Evolutionary conservation across 2,329 filamentous ascomycete genomes (phyloP), one percentile per base, ranked within the genome.

Genomic region (Zymoseptoria crescenta): DNA sequence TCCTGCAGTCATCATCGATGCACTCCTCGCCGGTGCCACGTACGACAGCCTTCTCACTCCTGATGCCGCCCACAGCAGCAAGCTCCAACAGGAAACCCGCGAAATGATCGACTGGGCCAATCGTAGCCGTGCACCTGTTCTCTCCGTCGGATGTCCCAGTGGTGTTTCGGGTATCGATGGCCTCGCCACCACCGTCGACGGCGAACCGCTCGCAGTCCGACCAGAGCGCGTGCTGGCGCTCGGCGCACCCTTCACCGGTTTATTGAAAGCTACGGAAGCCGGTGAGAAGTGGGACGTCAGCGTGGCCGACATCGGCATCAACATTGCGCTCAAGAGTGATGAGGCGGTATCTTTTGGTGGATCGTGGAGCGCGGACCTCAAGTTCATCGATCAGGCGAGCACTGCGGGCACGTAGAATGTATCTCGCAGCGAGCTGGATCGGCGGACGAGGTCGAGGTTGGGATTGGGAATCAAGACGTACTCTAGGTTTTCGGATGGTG

Each of bases 21-120:
- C 91, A 1, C 78, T 97, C 10, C 83, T 99, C 4, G 91, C 91
- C 3, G 91, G 94, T 51, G 85, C 91, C 58, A 87, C 89, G 2
- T 96, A 96, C 69, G 91, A 96, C 65, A 91, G 95, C 67, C 80
- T 97, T 28, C 84, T 90, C 41, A 88, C 61, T 3, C 60, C 68
- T 2, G 68, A 69, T 52, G 62, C 65, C 3, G 64, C 65, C 9
- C 62, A 67, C 52, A 67, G 64, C 50, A 61, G 65, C 1, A 87
- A 88, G 16, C 89, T 96, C 65, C 90, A 95, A 71, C 86, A 87
- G 3, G 88, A 87, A 0, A 89, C 91, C 0, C 92, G 95, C 69
- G 88, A 95, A 70, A 83, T 96, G 69, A 94, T 96, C 69, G 88
- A 91, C 63, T 97, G 92, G 91, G 88, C 91, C 2, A 97, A 96